Percentiles rank a stretch among this genome's conserved stretches.
phyloP scores from a whole-genome alignment of 148 eudicot genomes.

The Vaccinium myrtillus region DNA sequence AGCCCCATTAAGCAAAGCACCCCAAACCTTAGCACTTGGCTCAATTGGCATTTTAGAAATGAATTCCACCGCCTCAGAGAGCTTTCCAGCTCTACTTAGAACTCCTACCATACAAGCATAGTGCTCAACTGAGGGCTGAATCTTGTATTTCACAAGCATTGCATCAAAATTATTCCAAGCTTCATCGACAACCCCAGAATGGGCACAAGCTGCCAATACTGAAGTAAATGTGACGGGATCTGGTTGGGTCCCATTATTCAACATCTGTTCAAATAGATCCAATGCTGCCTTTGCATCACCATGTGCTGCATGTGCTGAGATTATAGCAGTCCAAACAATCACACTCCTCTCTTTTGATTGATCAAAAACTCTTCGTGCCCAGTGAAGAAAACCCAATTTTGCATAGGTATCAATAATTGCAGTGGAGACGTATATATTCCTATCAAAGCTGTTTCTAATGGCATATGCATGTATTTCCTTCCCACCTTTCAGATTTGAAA shows the following conservation, averaged over 20 bases:
- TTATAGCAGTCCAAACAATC: slow-evolving; percentile 69
- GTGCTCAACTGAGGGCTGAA: slow-evolving; percentile 57
- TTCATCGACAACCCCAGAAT: slow-evolving; percentile 44
- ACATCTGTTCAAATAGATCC: slow-evolving; percentile 44
- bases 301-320: slow-evolving; percentile 56
- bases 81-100: slow-evolving; percentile 49
- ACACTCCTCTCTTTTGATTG: slow-evolving; percentile 47
- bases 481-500: slow-evolving; percentile 45
- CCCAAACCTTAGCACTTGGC: slow-evolving; percentile 56
- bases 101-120: slow-evolving; percentile 66
- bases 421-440: slow-evolving; percentile 49
- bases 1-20: slow-evolving; percentile 58
- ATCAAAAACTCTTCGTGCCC: slow-evolving; percentile 48
- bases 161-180: slow-evolving; percentile 49
- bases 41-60: slow-evolving; percentile 50
- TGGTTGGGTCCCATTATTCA: slow-evolving; percentile 41
- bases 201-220: slow-evolving; percentile 61
- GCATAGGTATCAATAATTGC: slow-evolving; percentile 57
- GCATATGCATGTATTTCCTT: slow-evolving; percentile 65
- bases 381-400: slow-evolving; percentile 52
- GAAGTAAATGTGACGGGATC: slow-evolving; percentile 62
- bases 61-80: slow-evolving; percentile 46
- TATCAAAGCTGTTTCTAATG: slow-evolving; percentile 36
- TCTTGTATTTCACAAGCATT: slow-evolving; percentile 39
- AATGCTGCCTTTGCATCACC: slow-evolving; percentile 50